A percentile compares a stretch with the other conserved stretches of the same genome.
Evolutionary conservation across 495 filamentous ascomycete species (phyloP).

Genomic region (Lophiotrema nucula): DNA sequence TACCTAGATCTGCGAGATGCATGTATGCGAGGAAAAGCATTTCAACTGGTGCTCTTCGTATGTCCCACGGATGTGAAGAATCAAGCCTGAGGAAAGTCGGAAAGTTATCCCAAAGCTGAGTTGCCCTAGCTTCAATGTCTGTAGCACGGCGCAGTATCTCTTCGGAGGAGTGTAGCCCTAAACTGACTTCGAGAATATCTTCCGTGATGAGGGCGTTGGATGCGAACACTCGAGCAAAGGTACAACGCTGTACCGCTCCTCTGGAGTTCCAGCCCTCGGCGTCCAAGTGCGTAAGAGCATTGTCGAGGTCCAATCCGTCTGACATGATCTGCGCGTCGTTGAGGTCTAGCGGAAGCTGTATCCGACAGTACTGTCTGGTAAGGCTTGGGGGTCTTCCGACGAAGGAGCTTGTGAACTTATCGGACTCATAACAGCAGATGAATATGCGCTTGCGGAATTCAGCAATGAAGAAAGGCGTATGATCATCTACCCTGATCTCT

Average conservation of each 20-base stretch:
- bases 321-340: slow-evolving; percentile 51
- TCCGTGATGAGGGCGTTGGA: slow-evolving; percentile 52
- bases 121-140: slow-evolving; percentile 38
- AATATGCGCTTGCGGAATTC: slow-evolving; percentile 56
- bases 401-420: slow-evolving; percentile 55
- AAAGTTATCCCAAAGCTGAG: slow-evolving; percentile 10
- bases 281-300: slow-evolving; percentile 49
- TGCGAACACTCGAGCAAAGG: slow-evolving; percentile 51
- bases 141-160: slow-evolving; percentile 50
- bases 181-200: slow-evolving; percentile 59
- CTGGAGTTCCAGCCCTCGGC: slow-evolving; percentile 55
- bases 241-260: slow-evolving; percentile 43
- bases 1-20: slow-evolving; percentile 53
- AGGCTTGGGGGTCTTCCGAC: slow-evolving; percentile 58
- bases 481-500: slow-evolving; percentile 45
- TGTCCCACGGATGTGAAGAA: slow-evolving; percentile 13
- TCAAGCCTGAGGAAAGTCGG: slow-evolving; percentile 23
- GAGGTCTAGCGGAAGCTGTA: slow-evolving; percentile 59
- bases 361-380: slow-evolving; percentile 54
- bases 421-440: slow-evolving; percentile 51
- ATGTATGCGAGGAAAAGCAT: slow-evolving; percentile 39
- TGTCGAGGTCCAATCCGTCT: slow-evolving; percentile 46
- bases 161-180: slow-evolving; percentile 49
- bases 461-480: slow-evolving; percentile 53
- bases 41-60: slow-evolving; percentile 25